Base-by-base conservation (phyloP, 768 basidiomycete species). In the Porpolomopsis calyptriformis region DNA sequence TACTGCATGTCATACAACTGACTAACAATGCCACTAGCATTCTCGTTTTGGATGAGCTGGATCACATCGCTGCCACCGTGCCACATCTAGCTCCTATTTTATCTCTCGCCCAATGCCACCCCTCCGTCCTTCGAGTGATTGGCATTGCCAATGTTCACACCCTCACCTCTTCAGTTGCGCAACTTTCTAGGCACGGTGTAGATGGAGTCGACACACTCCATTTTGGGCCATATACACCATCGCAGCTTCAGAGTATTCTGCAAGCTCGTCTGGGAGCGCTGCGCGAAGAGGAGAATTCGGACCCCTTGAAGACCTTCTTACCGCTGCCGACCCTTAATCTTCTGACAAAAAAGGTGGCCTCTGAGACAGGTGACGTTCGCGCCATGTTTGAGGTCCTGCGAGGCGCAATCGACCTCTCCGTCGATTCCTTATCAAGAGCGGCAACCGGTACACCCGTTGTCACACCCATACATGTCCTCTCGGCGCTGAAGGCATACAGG, bases 111-210 rank as follows among this genome's bases (percentile, higher is more conserved):
- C 71, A 74, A 42, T 61, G 70, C 3, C 64, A 76, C 42, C 59
- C 73, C 1, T 61, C 72, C 8, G 65, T 63, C 29, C 60, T 91
- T 47, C 78, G 86, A 40, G 60, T 90, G 33, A 80, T 92, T 53
- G 87, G 84, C 29, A 90, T 93, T 57, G 87, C 89, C 33, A 93
- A 93, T 55, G 87, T 85, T 2, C 89, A 91, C 55, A 89, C 87
- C 4, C 76, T 93, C 20, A 80, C 83, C 1, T 72, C 79, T 2
- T 70, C 78, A 1, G 18, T 40, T 29, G 26, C 42, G 7, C 47
- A 43, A 26, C 34, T 40, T 24, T 42, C 29, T 0, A 33, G 38
- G 7, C 36, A 43, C 46, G 63, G 58, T 40, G 57, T 58, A 24
- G 55, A 49, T 22, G n/a, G 66, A 40, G 74, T 82, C 19, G 63